These are phyloP conservation scores for Populus simonii DNA, from an alignment of 345 rosid genomes.

Conservation along the genomic window DNA sequence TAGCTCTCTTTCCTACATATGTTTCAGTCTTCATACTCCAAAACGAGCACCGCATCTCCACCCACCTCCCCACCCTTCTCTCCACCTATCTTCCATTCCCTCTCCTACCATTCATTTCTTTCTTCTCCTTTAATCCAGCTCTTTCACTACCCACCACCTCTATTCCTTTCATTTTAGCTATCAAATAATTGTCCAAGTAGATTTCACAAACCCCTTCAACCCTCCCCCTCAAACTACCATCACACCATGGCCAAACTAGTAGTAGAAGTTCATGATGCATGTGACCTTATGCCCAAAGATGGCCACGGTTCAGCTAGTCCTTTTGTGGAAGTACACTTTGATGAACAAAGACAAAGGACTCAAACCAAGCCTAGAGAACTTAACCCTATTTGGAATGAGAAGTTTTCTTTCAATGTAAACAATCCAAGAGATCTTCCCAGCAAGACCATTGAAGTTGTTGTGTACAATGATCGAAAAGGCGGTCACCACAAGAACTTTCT, in stretches of 20 bases:
- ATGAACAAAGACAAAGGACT: slow-evolving; percentile 56
- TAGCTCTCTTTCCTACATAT: slow-evolving; percentile 14
- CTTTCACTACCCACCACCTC: slow-evolving; percentile 14
- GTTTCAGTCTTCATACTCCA: slow-evolving; percentile 34
- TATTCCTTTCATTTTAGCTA: slow-evolving; percentile 3
- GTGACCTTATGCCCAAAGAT: slow-evolving; percentile 75
- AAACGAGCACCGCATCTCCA: slow-evolving; percentile 21
- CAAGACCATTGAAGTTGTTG: slow-evolving; percentile 50
- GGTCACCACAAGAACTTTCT: slow-evolving; percentile 59
- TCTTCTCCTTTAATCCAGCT: slow-evolving; percentile 27
- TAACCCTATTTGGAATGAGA: slow-evolving; percentile 71
- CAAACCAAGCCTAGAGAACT: slow-evolving; percentile 62
- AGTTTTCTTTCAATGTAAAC: slow-evolving; percentile 51
- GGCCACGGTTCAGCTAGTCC: slow-evolving; percentile 80
- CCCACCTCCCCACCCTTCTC: slow-evolving; percentile 9
- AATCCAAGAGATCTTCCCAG: slow-evolving; percentile 39
- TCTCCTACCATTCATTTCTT: slow-evolving; percentile 9
- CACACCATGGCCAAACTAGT: slow-evolving; percentile 63
- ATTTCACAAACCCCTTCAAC: background rate
- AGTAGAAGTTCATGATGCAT: slow-evolving; percentile 71
- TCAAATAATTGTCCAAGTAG: background rate
- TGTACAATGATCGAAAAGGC: slow-evolving; percentile 51
- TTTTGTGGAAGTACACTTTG: slow-evolving; percentile 64
- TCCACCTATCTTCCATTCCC: background rate
- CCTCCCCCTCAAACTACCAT: background rate